phyloP scores from a whole-genome alignment of 106 monocot genomes.

The Dactylorhiza incarnata region DNA sequence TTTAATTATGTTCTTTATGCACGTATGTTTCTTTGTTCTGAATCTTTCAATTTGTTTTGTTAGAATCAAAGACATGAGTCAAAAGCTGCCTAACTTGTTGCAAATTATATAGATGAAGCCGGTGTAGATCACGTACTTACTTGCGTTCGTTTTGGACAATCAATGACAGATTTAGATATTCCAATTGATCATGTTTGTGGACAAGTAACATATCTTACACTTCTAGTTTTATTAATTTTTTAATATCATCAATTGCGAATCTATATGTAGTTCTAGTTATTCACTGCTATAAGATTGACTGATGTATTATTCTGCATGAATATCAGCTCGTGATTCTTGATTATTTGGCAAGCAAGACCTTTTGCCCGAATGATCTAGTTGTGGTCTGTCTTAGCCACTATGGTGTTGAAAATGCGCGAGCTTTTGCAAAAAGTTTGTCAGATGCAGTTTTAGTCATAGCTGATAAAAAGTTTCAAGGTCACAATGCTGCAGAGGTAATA shows the following conservation, averaged over 20 bases:
- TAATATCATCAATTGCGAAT: not conserved
- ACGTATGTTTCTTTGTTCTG: not conserved
- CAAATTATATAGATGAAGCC: constrained; percentile 82
- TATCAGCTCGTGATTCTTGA: constrained; percentile 75
- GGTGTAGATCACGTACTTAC: constrained; percentile 78
- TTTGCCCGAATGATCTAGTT: constrained; percentile 75
- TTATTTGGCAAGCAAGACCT: constrained; percentile 87
- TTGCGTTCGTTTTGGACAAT: constrained; percentile 91
- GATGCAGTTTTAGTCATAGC: constrained; percentile 90
- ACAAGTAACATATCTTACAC: constrained; percentile 32
- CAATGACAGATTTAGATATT: constrained; percentile 87
- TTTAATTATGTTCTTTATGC: not conserved
- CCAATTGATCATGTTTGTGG: constrained; percentile 83
- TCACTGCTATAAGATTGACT: not conserved
- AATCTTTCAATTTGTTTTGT: not conserved
- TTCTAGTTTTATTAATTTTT: not conserved
- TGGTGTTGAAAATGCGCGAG: constrained; percentile 83
- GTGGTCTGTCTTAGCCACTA: constrained; percentile 91
- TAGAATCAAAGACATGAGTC: constrained; percentile 90
- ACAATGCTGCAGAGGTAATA: constrained; percentile 83
- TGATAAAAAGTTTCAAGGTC: constrained; percentile 75
- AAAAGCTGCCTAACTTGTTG: constrained; percentile 79
- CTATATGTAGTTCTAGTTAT: not conserved
- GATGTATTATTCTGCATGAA: not conserved
- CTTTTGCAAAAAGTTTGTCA: constrained; percentile 88